Evolutionary conservation across 2,329 filamentous ascomycete species (phyloP).

Genomic region (Ceratocystis colombiana): DNA sequence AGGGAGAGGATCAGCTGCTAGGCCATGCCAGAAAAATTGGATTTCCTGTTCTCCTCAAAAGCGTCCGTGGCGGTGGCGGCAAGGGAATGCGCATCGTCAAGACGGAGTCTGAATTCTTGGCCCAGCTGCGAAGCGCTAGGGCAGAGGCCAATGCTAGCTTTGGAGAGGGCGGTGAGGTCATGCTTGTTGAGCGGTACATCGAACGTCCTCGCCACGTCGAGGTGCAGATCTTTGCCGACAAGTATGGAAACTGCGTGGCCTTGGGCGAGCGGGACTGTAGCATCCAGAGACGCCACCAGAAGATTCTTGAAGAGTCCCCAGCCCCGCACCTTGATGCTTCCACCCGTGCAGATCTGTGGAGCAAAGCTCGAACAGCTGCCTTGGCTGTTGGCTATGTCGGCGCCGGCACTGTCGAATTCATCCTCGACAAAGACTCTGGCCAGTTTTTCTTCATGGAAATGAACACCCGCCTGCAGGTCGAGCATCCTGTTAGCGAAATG

Average conservation of each 20-base stretch:
- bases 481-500: slow-evolving; percentile 80
- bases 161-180: slow-evolving; percentile 66
- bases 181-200: slow-evolving; percentile 78
- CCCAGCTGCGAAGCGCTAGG: slow-evolving; percentile 60
- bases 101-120: slow-evolving; percentile 56
- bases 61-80: slow-evolving; percentile 68
- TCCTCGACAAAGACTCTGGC: slow-evolving; percentile 71
- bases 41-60: slow-evolving; percentile 68
- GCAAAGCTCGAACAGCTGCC: slow-evolving; percentile 54
- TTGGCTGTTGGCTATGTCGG: slow-evolving; percentile 78
- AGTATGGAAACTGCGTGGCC: slow-evolving; percentile 66
- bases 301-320: slow-evolving; percentile 82
- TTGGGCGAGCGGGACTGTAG: slow-evolving; percentile 84
- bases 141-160: slow-evolving; percentile 70
- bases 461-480: slow-evolving; percentile 85
- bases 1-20: slow-evolving; percentile 53
- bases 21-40: slow-evolving; percentile 60
- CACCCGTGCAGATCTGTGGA: slow-evolving; percentile 53
- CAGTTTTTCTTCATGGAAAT: slow-evolving; percentile 78
- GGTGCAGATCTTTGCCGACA: slow-evolving; percentile 82
- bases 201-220: slow-evolving; percentile 73
- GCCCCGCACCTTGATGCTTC: slow-evolving; percentile 55
- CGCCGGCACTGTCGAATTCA: slow-evolving; percentile 82
- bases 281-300: slow-evolving; percentile 77
- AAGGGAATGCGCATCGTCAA: slow-evolving; percentile 75